Percentiles rank a stretch among this genome's conserved stretches.
phyloP scores from a whole-genome alignment of 2,329 filamentous ascomycete species.

The Zasmidium angulare region DNA sequence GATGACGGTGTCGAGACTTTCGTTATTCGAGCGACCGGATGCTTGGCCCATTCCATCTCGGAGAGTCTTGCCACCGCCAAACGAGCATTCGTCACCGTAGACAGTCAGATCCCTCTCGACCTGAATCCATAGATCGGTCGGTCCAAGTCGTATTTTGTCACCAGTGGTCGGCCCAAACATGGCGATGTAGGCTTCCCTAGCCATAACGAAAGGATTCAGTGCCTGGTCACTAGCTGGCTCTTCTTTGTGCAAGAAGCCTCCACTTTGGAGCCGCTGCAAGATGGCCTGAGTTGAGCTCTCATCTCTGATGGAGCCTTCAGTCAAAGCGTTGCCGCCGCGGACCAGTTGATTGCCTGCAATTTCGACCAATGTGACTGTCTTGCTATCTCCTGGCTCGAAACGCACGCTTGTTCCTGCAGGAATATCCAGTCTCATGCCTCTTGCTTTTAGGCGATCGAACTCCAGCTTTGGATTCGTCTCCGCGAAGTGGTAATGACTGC shows the following conservation, averaged over 20 bases:
- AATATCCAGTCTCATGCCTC: conserved; percentile 86
- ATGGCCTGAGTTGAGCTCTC: conserved; percentile 64
- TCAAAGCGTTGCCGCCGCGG: conserved; percentile 78
- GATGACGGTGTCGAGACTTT: conserved; percentile 80
- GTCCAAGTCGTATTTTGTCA: conserved; percentile 76
- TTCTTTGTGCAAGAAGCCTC: conserved; percentile 75
- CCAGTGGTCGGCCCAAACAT: conserved; percentile 95
- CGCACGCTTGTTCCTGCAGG: conserved; percentile 86
- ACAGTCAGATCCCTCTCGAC: conserved; percentile 82
- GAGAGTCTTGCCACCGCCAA: conserved; percentile 90
- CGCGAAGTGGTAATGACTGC: conserved; percentile 94
- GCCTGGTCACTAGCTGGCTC: conserved; percentile 61
- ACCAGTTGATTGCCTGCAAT: conserved; percentile 81
- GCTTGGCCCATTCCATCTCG: conserved; percentile 96
- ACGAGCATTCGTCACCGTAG: conserved; percentile 93
- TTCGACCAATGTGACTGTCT: conserved; percentile 85
- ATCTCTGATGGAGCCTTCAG: conserved; percentile 68
- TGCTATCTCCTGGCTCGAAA: conserved; percentile 90
- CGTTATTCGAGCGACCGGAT: conserved; percentile 68
- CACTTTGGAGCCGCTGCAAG: conserved; percentile 63
- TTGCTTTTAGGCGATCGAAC: conserved; percentile 80
- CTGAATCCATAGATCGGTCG: conserved; percentile 85
- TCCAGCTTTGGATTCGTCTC: conserved; percentile 88
- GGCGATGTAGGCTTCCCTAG: conserved; percentile 72
- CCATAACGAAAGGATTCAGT: conserved; percentile 67